Evolutionary conservation across 805 yeast genomes (phyloP).

Genomic region (Candida nanaspora): DNA sequence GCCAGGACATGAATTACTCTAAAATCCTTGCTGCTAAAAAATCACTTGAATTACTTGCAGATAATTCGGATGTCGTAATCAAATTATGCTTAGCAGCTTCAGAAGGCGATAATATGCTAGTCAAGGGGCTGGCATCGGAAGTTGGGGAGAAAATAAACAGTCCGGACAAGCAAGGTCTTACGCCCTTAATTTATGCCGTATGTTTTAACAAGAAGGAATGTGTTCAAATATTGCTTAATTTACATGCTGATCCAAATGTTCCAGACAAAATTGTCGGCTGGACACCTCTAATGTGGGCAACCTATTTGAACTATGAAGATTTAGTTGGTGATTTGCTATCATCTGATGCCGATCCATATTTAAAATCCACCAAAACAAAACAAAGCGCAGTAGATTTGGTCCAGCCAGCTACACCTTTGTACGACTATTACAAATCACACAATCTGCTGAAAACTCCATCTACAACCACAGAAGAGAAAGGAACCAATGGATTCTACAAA

Average conservation of each 20-base stretch:
- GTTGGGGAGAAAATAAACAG: constrained; percentile 15
- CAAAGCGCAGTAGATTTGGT: constrained; percentile 54
- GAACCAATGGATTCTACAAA: constrained; percentile 10
- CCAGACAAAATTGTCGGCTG: constrained; percentile 44
- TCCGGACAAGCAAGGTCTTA: constrained; percentile 33
- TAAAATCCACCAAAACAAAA: constrained; percentile 25
- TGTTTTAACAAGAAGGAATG: constrained; percentile 43
- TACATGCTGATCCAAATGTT: constrained; percentile 41
- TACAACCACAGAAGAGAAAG: constrained; percentile 1
- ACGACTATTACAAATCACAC: constrained; percentile 52
- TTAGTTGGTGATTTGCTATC: constrained; percentile 52
- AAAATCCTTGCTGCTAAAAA: constrained; percentile 30
- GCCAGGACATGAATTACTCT: constrained; percentile 20
- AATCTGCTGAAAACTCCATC: constrained; percentile 25
- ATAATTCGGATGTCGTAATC: constrained; percentile 23
- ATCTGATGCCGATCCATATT: constrained; percentile 56
- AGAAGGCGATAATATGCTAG: constrained; percentile 26
- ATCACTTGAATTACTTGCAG: constrained; percentile 22
- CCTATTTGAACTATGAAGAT: constrained; percentile 49
- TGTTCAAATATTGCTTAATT: constrained; percentile 39
- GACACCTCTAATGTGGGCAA: constrained; percentile 85
- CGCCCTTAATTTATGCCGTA: constrained; percentile 46
- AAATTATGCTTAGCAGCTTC: constrained; percentile 31
- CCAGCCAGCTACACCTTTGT: constrained; percentile 47
- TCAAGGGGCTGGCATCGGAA: constrained; percentile 20